Evolutionary conservation across 2,329 filamentous ascomycete species (phyloP), one percentile per base, ranked within the genome.

Genomic region (Nothophoma quercina): DNA sequence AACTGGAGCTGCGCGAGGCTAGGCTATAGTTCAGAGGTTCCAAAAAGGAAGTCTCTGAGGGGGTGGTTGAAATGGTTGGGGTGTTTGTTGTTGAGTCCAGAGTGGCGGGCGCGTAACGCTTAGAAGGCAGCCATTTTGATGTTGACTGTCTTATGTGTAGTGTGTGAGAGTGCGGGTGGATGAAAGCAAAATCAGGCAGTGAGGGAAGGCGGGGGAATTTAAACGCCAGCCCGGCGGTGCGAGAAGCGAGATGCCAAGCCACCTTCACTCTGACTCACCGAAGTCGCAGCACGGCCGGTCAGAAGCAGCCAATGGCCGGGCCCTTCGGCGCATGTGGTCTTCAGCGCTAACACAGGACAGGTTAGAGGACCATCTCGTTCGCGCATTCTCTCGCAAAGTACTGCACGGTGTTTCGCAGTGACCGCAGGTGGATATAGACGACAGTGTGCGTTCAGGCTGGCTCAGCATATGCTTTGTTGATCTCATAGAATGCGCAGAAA

Each of bases 21-120:
- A 78, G 77, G 81, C 81, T 82, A 70, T 79, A 86, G 84, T 88
- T 88, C 87, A 89, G 85, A 76, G 75, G 66, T 74, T 76, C 75
- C 70, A 58, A 59, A 54, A 71, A 65, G 70, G 73, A 73, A 74
- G 71, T 51, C 71, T 75, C 73, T 75, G 71, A 70, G 64, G 64
- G 25, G 58, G 56, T 48, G 39, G 59, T 60, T 62, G 50, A 64
- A 48, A 70, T 69, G 60, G 62, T 59, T 56, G 49, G 59, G 55
- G 33, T 54, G 50, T 60, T 50, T 64, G 32, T 60, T 62, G 50
- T 30, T 54, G 65, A 30, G 68, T 66, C 65, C 68, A 74, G 66
- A 41, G 60, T 70, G 69, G 60, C 67, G 64, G 63, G 64, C 48
- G 57, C 56, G 63, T 63, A 58, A 55, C 58, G 62, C 51, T 64